Percentiles rank a stretch among this genome's conserved stretches.
These are phyloP conservation scores for Metschnikowia gelsemii DNA, from an alignment of 805 yeast genomes.

Conservation along the genomic window DNA sequence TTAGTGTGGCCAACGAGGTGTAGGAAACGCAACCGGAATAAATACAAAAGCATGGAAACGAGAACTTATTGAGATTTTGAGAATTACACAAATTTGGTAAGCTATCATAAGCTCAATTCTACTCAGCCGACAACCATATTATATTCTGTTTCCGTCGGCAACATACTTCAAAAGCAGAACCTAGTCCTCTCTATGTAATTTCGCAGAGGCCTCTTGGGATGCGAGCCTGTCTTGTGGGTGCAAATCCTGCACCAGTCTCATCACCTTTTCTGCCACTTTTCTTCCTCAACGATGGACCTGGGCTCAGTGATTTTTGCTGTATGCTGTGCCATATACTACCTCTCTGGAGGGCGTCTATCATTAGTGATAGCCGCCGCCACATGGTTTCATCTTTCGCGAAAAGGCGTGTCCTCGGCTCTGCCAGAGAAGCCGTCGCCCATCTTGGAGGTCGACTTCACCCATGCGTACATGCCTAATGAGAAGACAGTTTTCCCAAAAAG, in stretches of 20 bases:
- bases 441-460: slow-evolving; percentile 44
- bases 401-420: neutral
- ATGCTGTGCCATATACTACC: slow-evolving; percentile 30
- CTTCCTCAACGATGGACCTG: slow-evolving; percentile 19
- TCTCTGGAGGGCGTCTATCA: slow-evolving; percentile 46
- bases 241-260: slow-evolving; percentile 23
- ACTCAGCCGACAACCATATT: no score
- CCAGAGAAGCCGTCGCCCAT: slow-evolving; percentile 31
- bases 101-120: no score
- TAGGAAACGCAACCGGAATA: no score
- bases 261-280: slow-evolving; percentile 20
- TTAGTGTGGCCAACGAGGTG: no score
- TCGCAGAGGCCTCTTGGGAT: neutral
- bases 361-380: slow-evolving; percentile 28
- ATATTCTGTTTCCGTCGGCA: neutral
- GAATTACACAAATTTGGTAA: no score
- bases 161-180: slow-evolving; percentile 9
- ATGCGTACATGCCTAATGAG: slow-evolving; percentile 29
- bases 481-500: slow-evolving; percentile 20
- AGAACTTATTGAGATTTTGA: no score
- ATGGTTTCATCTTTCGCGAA: slow-evolving; percentile 7
- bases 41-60: no score
- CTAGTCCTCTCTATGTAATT: neutral
- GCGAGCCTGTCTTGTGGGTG: slow-evolving; percentile 14
- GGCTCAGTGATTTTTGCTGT: slow-evolving; percentile 18